Evolutionary conservation across 495 filamentous ascomycete species (phyloP), one percentile per base, ranked within the genome.

Genomic region (Lasiosphaeria hispida): DNA sequence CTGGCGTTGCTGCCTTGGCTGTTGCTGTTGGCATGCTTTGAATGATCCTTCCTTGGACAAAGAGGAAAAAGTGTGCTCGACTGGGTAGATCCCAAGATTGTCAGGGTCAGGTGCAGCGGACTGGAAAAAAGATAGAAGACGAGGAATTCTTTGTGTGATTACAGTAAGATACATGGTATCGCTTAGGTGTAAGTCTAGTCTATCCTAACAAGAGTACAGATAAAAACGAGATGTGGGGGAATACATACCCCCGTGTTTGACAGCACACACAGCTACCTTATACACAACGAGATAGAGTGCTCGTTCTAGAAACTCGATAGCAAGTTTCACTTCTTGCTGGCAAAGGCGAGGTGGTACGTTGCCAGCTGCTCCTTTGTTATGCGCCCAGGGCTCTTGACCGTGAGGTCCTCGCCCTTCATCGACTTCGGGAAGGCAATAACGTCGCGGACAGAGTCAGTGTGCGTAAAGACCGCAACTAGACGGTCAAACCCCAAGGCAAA

Each of bases 381-480:
- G 58, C 61, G 62, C 19, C 83, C 81, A 0, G 94, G 94, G 60
- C 85, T 87, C 45, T 83, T 83, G 13, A 96, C 90, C 70, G 92
- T 80, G 30, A 81, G 68, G 72, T 98, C 94, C 65, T 93, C 88
- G 0, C 91, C 90, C 71, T 87, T 93, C 36, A 88, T 88, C 49
- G 79, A 88, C 75, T 98, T 98, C 2, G 94, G 94, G 69, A 98
- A 98, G 1, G 93, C 93, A 68, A 97, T 96, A 13, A 97, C 94
- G 75, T 98, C 93, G 53, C 88, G 74, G 8, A 98, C 82, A 7
- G 84, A 87, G 18, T 89, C 84, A 44, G 82, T 86, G 10, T 86
- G 86, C 17, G 86, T 77, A 76, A 97, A 82, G 5, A 96, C 77
- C 6, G 94, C 85, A n/a, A 94, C 76, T 34, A 97, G 74, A 38